These are phyloP conservation scores for Discostella stelligeroides DNA, from an alignment of 108 stramenopile species.

Conservation along the genomic window DNA sequence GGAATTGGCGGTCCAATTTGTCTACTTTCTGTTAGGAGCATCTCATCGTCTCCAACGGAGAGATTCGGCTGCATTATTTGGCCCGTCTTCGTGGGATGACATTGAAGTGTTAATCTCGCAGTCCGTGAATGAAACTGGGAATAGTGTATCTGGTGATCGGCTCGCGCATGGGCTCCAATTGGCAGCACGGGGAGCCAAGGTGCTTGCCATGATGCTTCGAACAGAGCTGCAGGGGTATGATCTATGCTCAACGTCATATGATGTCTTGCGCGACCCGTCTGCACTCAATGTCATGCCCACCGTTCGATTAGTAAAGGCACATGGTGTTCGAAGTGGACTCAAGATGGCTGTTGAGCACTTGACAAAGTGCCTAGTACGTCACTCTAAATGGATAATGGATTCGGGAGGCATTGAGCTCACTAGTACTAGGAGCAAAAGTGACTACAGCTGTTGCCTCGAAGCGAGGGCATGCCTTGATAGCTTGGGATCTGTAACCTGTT, in stretches of 20 bases:
- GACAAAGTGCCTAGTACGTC: constrained; percentile 30
- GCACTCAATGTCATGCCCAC: constrained; percentile 38
- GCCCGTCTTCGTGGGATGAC: constrained; percentile 46
- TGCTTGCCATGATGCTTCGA: constrained; percentile 37
- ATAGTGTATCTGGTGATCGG: constrained; percentile 31
- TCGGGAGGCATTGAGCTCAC: constrained; percentile 15
- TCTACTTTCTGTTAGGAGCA: constrained; percentile 24
- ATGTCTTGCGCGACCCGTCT: constrained; percentile 9
- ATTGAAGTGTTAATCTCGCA: constrained; percentile 38
- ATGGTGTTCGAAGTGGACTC: constrained; percentile 32
- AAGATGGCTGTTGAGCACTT: constrained; percentile 37
- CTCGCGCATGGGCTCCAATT: constrained; percentile 42
- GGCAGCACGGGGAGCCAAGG: constrained; percentile 45
- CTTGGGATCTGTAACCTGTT: constrained; percentile 33
- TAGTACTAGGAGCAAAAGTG: constrained; percentile 9
- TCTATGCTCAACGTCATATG: constrained; percentile 7
- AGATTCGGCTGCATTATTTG: constrained; percentile 37
- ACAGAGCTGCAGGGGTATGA: constrained; percentile 28
- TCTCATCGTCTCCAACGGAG: constrained; percentile 33
- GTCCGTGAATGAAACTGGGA: constrained; percentile 37
- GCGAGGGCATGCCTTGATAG: constrained; percentile 38
- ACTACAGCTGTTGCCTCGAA: constrained; percentile 36
- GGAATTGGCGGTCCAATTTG: constrained; percentile 44
- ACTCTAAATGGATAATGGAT: constrained; percentile 43
- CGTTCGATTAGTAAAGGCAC: constrained; percentile 23